phyloP scores from a whole-genome alignment of 495 filamentous ascomycete genomes.

The Tuber magnatum region DNA sequence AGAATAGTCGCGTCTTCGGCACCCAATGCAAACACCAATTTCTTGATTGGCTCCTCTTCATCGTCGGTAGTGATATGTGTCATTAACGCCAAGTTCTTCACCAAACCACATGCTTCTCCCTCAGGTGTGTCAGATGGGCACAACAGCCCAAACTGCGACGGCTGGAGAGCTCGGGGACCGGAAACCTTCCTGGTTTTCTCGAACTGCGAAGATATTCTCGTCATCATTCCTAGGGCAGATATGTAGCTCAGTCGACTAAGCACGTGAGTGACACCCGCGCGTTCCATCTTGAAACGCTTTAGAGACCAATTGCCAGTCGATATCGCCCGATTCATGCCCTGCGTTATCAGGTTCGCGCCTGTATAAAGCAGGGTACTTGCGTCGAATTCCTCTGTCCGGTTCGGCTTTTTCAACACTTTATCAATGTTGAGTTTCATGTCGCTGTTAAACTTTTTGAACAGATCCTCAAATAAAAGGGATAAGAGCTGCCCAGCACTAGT shows the following conservation, averaged over 20 bases:
- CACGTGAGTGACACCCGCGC: conserved; percentile 94
- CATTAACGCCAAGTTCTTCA: conserved; percentile 98
- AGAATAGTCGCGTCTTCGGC: conserved; percentile 52
- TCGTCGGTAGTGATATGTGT: conserved; percentile 96
- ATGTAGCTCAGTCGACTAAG: conserved; percentile 93
- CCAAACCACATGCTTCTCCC: conserved; percentile 94
- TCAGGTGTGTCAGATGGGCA: conserved; percentile 96
- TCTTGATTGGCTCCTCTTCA: conserved; percentile 77
- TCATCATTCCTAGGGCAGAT: conserved; percentile 99
- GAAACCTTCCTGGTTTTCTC: conserved; percentile 95
- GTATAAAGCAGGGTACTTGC: conserved; percentile 66
- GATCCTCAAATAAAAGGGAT: conserved; percentile 91
- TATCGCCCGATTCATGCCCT: conserved; percentile 86
- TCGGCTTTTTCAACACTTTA: conserved; percentile 83
- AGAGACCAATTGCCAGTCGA: conserved; percentile 96
- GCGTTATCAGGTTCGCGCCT: conserved; percentile 73
- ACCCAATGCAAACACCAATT: conserved; percentile 68
- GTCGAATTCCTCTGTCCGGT: conserved; percentile 78
- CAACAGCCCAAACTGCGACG: conserved; percentile 95
- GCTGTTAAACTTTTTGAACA: conserved; percentile 88
- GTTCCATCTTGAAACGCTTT: conserved; percentile 96
- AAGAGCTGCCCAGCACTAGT: conserved; percentile 73
- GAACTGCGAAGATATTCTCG: conserved; percentile 94
- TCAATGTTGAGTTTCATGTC: conserved; percentile 86
- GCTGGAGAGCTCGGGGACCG: conserved; percentile 89